Conservation (phyloP, 2,329 filamentous ascomycete genomes). For the Ilyonectria destructans region DNA sequence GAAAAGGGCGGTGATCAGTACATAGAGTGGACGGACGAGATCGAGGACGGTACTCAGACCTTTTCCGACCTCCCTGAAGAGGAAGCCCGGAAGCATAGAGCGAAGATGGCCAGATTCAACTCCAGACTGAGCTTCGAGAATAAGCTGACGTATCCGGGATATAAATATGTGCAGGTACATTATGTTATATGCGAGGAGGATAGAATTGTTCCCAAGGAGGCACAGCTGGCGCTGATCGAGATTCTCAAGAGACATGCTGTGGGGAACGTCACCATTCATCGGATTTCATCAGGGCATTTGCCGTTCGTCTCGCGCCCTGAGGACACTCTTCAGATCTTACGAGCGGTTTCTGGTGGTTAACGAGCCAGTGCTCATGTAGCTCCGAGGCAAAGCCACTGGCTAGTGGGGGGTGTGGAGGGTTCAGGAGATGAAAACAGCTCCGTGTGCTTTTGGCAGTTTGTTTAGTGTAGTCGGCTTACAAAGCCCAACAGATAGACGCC, state of each 20-base stretch:
- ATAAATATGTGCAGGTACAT: slow-evolving; percentile 37
- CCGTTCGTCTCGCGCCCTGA: background rate
- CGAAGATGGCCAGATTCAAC: slow-evolving; percentile 28
- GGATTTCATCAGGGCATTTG: background rate
- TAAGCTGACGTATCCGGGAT: slow-evolving; percentile 35
- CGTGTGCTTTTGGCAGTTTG: no score
- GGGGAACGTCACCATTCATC: background rate
- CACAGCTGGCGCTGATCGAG: slow-evolving; percentile 33
- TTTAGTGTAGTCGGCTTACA: no score
- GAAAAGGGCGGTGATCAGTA: slow-evolving; percentile 25
- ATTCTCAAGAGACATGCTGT: background rate
- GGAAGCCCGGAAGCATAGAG: slow-evolving; percentile 18
- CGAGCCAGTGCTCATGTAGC: background rate
- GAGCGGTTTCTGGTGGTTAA: background rate
- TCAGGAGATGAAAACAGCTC: no score
- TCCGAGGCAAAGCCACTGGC: no score
- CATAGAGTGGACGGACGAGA: background rate
- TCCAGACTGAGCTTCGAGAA: slow-evolving; percentile 37
- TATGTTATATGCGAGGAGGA: slow-evolving; percentile 38
- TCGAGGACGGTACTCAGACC: slow-evolving; percentile 19
- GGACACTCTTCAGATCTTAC: background rate
- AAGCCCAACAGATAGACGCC: no score
- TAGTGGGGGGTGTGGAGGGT: no score
- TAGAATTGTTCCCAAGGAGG: slow-evolving; percentile 9
- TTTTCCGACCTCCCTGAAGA: slow-evolving; percentile 35